phyloP scores from a whole-genome alignment of 495 filamentous ascomycete species.

The Penicillium canescens region DNA sequence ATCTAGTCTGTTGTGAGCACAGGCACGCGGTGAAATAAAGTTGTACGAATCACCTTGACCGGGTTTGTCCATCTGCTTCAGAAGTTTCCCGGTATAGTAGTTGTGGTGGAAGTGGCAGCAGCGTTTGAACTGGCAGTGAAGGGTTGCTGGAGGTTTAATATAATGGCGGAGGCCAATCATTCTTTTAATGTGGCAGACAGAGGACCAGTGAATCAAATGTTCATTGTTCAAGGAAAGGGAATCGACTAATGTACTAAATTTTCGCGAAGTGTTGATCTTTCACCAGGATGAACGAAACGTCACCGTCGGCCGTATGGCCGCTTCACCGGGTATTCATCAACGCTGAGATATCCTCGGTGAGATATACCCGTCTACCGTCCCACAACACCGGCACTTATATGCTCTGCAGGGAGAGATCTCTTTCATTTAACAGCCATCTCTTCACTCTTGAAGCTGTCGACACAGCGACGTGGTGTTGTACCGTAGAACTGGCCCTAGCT shows the following conservation, averaged over 20 bases:
- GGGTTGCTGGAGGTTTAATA: neutral
- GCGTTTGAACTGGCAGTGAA: neutral
- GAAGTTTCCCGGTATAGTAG: neutral
- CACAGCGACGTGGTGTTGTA: no score
- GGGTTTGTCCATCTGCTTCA: neutral
- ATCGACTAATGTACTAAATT: neutral
- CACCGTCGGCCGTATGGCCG: neutral
- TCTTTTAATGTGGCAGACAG: neutral
- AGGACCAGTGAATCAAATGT: neutral
- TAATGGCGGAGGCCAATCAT: neutral
- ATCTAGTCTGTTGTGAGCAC: neutral
- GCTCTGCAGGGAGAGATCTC: no score
- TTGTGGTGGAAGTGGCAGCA: neutral
- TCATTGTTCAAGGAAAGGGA: neutral
- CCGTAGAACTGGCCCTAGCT: no score
- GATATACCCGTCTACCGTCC: no score
- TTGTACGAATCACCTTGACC: neutral
- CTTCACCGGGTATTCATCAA: neutral
- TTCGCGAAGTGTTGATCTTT: neutral
- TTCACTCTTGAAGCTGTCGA: no score
- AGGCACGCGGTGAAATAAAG: neutral
- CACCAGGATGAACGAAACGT: neutral
- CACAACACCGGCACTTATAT: no score
- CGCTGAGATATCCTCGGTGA: no score
- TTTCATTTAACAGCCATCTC: no score